phyloP scores from a whole-genome alignment of 306 rosid genomes.

The Styphnolobium japonicum region DNA sequence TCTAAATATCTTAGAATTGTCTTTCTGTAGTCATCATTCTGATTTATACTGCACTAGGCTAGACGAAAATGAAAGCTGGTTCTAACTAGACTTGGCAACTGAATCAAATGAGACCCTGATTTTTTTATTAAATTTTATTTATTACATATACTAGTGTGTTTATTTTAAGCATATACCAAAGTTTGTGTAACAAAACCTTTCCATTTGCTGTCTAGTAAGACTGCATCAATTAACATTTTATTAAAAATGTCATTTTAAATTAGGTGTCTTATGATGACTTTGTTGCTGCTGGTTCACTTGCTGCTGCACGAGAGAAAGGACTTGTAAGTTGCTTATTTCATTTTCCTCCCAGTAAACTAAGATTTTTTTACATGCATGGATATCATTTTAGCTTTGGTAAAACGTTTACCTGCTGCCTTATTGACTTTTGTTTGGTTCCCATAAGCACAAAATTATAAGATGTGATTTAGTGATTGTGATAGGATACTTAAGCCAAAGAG shows the following conservation, averaged over 20 bases:
- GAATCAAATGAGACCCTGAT: background rate
- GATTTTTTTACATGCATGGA: background rate
- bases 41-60: background rate
- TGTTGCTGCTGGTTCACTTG: constrained; percentile 85
- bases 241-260: constrained; percentile 12
- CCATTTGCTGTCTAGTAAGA: background rate
- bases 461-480: constrained; percentile 10
- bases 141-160: background rate
- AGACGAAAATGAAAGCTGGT: background rate
- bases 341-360: background rate
- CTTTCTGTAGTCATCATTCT: background rate
- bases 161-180: background rate
- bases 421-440: background rate
- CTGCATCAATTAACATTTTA: background rate
- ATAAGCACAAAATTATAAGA: background rate
- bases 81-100: background rate
- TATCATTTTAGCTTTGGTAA: background rate
- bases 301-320: constrained; percentile 93
- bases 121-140: background rate
- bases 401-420: background rate
- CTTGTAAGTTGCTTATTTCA: constrained; percentile 60
- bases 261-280: constrained; percentile 86
- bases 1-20: background rate
- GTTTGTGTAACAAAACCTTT: background rate
- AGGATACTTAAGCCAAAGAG: too few species aligned